Evolutionary conservation across 495 filamentous ascomycete genomes (phyloP).

Genomic region (Xylaria venustula): DNA sequence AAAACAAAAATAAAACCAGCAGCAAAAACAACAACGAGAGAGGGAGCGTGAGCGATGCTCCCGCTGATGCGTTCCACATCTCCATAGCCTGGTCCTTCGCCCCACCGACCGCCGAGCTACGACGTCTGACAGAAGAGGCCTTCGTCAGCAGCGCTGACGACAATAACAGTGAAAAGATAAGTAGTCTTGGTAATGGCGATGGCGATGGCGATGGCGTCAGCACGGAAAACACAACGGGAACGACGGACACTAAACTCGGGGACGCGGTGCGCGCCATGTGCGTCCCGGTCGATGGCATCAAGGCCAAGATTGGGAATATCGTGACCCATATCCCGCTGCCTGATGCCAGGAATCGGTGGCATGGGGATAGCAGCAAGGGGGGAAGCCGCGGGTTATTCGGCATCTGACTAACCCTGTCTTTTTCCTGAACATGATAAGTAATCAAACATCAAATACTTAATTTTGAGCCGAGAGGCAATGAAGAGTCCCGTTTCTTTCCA

Average conservation of each 20-base stretch:
- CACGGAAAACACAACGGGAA: background rate
- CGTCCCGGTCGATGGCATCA: slow-evolving; percentile 53
- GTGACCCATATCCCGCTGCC: slow-evolving; percentile 56
- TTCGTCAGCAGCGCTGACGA: slow-evolving; percentile 6
- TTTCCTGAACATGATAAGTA: no score
- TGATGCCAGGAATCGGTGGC: slow-evolving; percentile 21
- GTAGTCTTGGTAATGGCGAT: no score
- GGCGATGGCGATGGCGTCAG: background rate
- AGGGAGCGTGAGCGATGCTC: no score
- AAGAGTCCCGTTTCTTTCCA: no score
- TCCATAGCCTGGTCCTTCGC: slow-evolving; percentile 76
- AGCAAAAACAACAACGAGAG: no score
- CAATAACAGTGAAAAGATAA: no score
- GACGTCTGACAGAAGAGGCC: slow-evolving; percentile 27
- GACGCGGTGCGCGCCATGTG: slow-evolving; percentile 25
- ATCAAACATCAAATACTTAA: no score
- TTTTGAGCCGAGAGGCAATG: no score
- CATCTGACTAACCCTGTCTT: no score
- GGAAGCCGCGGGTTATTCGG: slow-evolving; percentile 8
- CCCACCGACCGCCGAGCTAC: slow-evolving; percentile 37
- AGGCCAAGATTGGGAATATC: slow-evolving; percentile 76
- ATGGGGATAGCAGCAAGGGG: slow-evolving; percentile 1
- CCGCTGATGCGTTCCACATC: slow-evolving; percentile 67
- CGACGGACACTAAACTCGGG: background rate
- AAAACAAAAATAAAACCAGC: no score